Evolutionary conservation across 306 rosid genomes (phyloP).

Genomic region (Malus sylvestris): DNA sequence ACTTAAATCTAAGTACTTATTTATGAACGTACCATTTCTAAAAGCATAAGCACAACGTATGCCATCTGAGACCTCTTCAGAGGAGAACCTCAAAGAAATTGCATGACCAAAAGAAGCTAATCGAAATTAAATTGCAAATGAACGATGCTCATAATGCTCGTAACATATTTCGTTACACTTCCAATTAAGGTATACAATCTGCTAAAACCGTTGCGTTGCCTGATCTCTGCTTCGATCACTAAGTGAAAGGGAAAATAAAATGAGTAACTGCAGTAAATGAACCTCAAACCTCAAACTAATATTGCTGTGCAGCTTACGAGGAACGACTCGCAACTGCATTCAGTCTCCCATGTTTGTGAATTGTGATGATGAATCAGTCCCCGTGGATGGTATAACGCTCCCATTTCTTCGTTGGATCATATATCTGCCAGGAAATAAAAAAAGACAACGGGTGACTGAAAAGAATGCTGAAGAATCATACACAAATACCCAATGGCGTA

Average conservation of each 20-base stretch:
- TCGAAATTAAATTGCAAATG: not conserved
- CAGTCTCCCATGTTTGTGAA: not conserved
- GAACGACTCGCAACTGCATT: not conserved
- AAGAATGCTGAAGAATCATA: not conserved
- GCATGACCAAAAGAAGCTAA: not conserved
- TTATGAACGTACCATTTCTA: no score
- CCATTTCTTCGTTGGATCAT: slow-evolving; percentile 36
- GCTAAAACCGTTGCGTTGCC: not conserved
- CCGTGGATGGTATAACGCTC: slow-evolving; percentile 34
- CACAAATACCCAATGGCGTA: not conserved
- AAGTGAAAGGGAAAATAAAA: not conserved
- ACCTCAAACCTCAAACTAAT: not conserved
- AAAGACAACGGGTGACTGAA: not conserved
- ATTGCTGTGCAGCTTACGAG: not conserved
- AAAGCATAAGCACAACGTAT: not conserved
- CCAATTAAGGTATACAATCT: not conserved
- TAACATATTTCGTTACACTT: not conserved
- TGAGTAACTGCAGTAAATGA: not conserved
- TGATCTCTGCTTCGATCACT: not conserved
- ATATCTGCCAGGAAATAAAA: slow-evolving; percentile 12
- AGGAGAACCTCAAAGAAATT: not conserved
- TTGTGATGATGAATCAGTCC: slow-evolving; percentile 13
- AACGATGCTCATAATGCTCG: not conserved
- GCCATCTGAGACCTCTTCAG: not conserved
- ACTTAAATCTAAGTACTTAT: no score